These are phyloP conservation scores for Amaranthus cruentus DNA, from an alignment of 148 eudicot species.

Conservation along the genomic window DNA sequence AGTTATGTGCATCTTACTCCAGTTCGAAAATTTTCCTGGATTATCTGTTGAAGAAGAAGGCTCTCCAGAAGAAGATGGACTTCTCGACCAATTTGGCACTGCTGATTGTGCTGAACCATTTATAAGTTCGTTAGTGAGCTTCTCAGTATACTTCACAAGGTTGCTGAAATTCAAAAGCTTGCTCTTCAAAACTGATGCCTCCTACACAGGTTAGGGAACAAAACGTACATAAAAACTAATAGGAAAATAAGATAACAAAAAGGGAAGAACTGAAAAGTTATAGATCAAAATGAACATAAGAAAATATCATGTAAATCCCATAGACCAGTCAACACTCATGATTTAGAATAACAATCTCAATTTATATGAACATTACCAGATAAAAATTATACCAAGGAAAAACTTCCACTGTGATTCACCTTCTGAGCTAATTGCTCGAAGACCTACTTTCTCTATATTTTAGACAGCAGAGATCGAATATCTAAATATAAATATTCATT, in stretches of 20 bases:
- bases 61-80: conserved; percentile 29
- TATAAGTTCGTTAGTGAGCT: conserved; percentile 41
- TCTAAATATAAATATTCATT: not conserved
- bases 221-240: not conserved
- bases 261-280: not conserved
- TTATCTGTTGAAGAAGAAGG: conserved; percentile 57
- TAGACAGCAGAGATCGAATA: not conserved
- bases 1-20: conserved; percentile 45
- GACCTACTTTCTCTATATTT: not conserved
- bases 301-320: not conserved
- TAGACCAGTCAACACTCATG: not conserved
- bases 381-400: too few species aligned
- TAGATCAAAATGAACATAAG: not conserved
- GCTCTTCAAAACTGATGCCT: conserved; percentile 64
- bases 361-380: too few species aligned
- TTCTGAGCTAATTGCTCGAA: not conserved
- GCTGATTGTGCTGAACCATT: conserved; percentile 49
- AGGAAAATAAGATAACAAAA: conserved; percentile 1
- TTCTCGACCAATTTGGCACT: conserved; percentile 45
- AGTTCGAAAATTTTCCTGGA: conserved; percentile 48
- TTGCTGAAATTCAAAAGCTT: conserved; percentile 62
- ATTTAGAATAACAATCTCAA: too few species aligned
- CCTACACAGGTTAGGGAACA: conserved; percentile 35
- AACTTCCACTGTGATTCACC: not conserved
- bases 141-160: conserved; percentile 63